Evolutionary conservation across 2,329 filamentous ascomycete genomes (phyloP).

Genomic region (Colletotrichum camelliae): DNA sequence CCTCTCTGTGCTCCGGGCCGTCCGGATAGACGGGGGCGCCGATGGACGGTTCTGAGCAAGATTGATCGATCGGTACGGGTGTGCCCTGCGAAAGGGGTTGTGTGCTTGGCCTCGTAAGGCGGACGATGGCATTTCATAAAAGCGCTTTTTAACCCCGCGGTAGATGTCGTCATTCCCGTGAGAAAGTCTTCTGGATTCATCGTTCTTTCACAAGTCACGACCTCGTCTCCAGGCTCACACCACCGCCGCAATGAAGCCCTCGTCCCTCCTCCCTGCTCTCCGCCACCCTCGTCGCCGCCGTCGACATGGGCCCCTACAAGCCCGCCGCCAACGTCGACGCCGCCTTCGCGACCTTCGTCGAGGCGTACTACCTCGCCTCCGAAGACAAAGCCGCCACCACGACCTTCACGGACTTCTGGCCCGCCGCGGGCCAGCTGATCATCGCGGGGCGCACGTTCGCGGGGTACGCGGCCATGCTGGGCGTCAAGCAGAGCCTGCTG

Average conservation of each 20-base stretch:
- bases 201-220: not conserved
- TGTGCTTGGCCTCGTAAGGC: not conserved
- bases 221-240: not conserved
- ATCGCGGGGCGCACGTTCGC: not conserved
- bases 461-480: not conserved
- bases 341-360: not conserved
- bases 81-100: not conserved
- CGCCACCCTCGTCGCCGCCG: not conserved
- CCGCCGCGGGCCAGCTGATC: not conserved
- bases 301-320: conserved; percentile 2
- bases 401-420: conserved; percentile 14
- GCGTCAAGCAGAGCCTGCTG: conserved; percentile 7
- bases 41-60: not conserved
- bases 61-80: not conserved
- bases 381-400: not conserved
- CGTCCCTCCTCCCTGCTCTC: not conserved
- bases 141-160: not conserved
- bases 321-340: not conserved
- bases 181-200: not conserved
- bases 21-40: not conserved
- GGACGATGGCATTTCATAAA: not conserved
- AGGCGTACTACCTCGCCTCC: not conserved
- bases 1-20: not conserved
- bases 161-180: not conserved
- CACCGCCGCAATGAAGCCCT: not conserved